Evolutionary conservation across 257 asterid genomes (phyloP), one percentile per base, ranked within the genome.

Genomic region (Fraxinus pennsylvanica): DNA sequence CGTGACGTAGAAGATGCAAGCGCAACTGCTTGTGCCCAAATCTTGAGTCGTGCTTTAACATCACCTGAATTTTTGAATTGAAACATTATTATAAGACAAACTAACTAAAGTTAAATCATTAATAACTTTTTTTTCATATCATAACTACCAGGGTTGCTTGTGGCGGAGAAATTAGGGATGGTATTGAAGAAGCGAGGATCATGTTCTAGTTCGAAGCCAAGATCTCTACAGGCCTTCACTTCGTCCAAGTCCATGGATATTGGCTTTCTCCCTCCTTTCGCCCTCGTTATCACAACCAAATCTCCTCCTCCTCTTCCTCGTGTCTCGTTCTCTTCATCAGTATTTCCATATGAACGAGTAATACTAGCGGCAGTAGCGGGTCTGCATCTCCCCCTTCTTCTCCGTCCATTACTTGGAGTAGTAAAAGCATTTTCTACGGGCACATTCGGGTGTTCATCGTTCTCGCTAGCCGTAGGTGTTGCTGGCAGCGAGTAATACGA

Each of bases 11-110:
- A 45, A 43, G 80, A 66, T 27, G 74, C 80, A 27, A 36, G 57
- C 13, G 80, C 80, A 21, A 76, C 74, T 6, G 80, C 80, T 29
- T 76, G 80, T 9, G 80, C 80, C 80, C 80, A 76, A 38, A 76
- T 29, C 57, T 76, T 76, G 80, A 76, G 73, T 13, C 80, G 65
- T 13, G 59, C 80, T 76, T 76, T 76, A 6, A 76, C 80, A 47
- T 76, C 80, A 29, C 80, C 59, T 39, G 80, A 74, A 47, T 76
- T 74, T 67, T 76, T 39, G 68, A 71, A 36, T 76, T 19, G 19
- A 9, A 35, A 14, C 13, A 65, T 25, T 12, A 41, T 57, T 8
- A 33, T 8, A 9, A 61, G 22, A 52, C 0, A 19, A 52, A 41
- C 50, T 9, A 38, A 38, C 9, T 38, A 38, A 38, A 38, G 12